Evolutionary conservation across 305 asterid species (phyloP), one percentile per base, ranked within the genome.

Genomic region (Salvia sclarea): DNA sequence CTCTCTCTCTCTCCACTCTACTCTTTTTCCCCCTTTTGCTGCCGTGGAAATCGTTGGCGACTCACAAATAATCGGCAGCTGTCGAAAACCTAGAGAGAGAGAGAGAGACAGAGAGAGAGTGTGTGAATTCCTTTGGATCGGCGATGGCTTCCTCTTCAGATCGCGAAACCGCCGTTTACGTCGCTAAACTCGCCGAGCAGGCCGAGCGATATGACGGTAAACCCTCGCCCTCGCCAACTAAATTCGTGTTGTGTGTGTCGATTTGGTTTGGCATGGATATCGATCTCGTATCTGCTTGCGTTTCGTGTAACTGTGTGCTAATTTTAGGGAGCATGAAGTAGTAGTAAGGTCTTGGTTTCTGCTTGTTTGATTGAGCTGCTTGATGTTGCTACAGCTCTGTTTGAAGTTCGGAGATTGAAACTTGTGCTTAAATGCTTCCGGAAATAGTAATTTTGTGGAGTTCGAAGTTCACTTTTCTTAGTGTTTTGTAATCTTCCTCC

Each of bases 131-230:
- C 5, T 38, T 56, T 57, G 71, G 78, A 80, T 82, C 86, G 73
- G 88, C 81, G 67, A 85, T 85, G 90, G 88, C 84, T 62, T 75
- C 86, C 64, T 75, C 84, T 63, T 63, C 83, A 54, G 88, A 82
- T 41, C 90, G 88, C 68, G 88, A 85, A 58, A 80, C 79, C 69
- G 75, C 83, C 61, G 86, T 82, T 43, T 82, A 85, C 81, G 52
- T 66, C 48, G 90, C 90, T 64, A 85, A 82, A 49, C 87, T 82
- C 53, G 85, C 87, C 76, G 90, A 84, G 85, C 88, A 85, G 77
- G 90, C 90, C 61, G 90, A 85, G 73, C 87, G 90, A 33, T 85
- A 85, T 68, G 90, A 85, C 25, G 90, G 90, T 85, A 85, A 71
- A 69, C 40, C 55, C 78, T 58, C 18, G 6, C 6, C 17, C 64